Conservation (phyloP, 495 filamentous ascomycete genomes). For the Talaromyces adpressus region DNA sequence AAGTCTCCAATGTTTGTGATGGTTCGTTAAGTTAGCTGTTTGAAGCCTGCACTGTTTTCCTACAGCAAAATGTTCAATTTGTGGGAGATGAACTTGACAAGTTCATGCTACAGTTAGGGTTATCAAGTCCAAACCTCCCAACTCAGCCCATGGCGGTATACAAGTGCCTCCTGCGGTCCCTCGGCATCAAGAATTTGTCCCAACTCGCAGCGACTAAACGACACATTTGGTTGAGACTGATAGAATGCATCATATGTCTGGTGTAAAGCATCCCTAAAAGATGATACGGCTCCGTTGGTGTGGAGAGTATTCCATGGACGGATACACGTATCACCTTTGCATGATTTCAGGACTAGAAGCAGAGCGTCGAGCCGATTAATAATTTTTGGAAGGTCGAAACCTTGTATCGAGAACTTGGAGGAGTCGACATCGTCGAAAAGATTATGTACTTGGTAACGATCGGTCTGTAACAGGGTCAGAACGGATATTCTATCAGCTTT, state of each 20-base stretch:
- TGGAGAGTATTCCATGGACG: slow-evolving; percentile 55
- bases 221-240: slow-evolving; percentile 23
- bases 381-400: slow-evolving; percentile 16
- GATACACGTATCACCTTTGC: slow-evolving; percentile 48
- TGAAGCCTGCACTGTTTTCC: background rate
- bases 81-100: too few relatives aligned
- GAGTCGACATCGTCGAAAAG: slow-evolving; percentile 30
- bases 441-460: slow-evolving; percentile 55
- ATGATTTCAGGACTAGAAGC: slow-evolving; percentile 58
- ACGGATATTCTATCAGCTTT: background rate
- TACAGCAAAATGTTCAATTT: background rate
- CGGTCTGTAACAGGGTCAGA: slow-evolving; percentile 32
- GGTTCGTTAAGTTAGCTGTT: background rate
- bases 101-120: background rate
- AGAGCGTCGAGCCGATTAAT: slow-evolving; percentile 50
- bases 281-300: slow-evolving; percentile 34
- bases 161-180: slow-evolving; percentile 41
- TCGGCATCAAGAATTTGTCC: slow-evolving; percentile 57
- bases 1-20: background rate
- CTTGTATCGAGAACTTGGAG: background rate
- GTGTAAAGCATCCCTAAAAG: slow-evolving; percentile 24
- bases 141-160: slow-evolving; percentile 22
- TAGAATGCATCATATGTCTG: slow-evolving; percentile 14
- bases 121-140: slow-evolving; percentile 31
- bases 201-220: slow-evolving; percentile 49